phyloP scores from a whole-genome alignment of 371 early-diverging fungal genomes.

The Fennellomyces sp. region DNA sequence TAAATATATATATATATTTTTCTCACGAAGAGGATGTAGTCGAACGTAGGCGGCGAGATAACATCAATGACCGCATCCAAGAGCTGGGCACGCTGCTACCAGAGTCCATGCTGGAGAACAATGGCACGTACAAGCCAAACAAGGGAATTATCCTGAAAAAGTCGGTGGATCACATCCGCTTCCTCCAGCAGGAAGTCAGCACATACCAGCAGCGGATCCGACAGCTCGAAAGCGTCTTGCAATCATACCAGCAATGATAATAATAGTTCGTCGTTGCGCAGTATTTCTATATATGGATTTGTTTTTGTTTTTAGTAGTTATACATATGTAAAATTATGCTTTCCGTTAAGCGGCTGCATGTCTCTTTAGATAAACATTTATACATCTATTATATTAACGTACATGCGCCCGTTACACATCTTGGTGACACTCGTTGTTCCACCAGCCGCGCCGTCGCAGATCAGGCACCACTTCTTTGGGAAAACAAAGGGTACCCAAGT shows the following conservation, averaged over 20 bases:
- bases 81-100: slow-evolving; percentile 88
- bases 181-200: slow-evolving; percentile 63
- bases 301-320: background rate
- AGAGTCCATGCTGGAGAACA: slow-evolving; percentile 61
- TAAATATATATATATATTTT: background rate
- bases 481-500: no score
- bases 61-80: slow-evolving; percentile 96
- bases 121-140: slow-evolving; percentile 77
- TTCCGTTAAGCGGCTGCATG: no score
- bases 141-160: slow-evolving; percentile 85
- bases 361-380: background rate
- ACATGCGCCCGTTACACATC: no score
- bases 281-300: background rate
- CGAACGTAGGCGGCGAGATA: slow-evolving; percentile 92
- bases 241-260: background rate
- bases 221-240: slow-evolving; percentile 64
- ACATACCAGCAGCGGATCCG: slow-evolving; percentile 62
- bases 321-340: background rate
- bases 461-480: no score
- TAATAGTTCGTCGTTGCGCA: no score
- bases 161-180: slow-evolving; percentile 90
- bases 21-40: slow-evolving; percentile 51
- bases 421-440: no score
- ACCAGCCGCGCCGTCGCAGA: no score
- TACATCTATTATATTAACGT: background rate